Evolutionary conservation across 75 land plant genomes (phyloP).

Genomic region (Isoetes taiwanensis): DNA sequence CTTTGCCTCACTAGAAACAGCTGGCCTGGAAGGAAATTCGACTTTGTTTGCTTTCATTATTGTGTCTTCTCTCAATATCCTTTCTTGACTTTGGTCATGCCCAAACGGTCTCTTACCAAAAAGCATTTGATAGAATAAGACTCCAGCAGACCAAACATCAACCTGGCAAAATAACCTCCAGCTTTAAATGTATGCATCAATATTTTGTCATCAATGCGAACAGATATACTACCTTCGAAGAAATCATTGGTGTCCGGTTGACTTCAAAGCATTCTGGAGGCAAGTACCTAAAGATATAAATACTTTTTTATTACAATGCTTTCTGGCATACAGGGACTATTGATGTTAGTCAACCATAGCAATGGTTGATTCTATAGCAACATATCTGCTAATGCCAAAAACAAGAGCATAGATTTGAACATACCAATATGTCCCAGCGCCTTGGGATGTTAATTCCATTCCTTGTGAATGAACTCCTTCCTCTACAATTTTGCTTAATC

Average conservation of each 20-base stretch:
- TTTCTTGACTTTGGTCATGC: slow-evolving; percentile 87
- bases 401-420: slow-evolving; percentile 3
- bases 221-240: slow-evolving; percentile 61
- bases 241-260: slow-evolving; percentile 77
- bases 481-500: slow-evolving; percentile 91
- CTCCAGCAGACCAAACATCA: slow-evolving; percentile 97
- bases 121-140: slow-evolving; percentile 91
- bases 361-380: background rate
- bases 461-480: slow-evolving; percentile 97
- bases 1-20: slow-evolving; percentile 93
- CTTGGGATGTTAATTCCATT: slow-evolving; percentile 97
- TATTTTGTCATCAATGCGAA: background rate
- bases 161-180: slow-evolving; percentile 37
- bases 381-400: background rate
- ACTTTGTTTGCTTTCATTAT: slow-evolving; percentile 86
- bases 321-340: too few species aligned
- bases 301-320: too few species aligned
- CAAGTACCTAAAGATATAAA: slow-evolving; percentile 59
- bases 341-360: too few species aligned
- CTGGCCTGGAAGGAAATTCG: slow-evolving; percentile 78
- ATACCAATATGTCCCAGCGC: slow-evolving; percentile 97
- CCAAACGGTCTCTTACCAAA: slow-evolving; percentile 93
- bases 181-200: too few species aligned
- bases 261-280: slow-evolving; percentile 99
- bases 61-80: slow-evolving; percentile 88